phyloP scores from a whole-genome alignment of 1,284 basidiomycete genomes.

The Cryptococcus deneoformans region DNA sequence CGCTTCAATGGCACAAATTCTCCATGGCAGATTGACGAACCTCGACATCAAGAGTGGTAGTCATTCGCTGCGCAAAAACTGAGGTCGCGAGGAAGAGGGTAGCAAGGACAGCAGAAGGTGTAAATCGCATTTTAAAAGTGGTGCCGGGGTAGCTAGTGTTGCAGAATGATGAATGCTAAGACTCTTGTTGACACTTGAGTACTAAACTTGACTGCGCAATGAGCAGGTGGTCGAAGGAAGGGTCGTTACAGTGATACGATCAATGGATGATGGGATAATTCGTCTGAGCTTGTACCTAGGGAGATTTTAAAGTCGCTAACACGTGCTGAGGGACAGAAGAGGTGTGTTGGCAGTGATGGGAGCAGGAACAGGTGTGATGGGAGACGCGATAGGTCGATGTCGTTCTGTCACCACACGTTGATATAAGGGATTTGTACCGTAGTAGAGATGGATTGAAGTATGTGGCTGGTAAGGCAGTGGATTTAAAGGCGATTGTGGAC shows the following conservation, averaged over 20 bases:
- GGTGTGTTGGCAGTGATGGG: too few relatives aligned
- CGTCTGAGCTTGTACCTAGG: too few relatives aligned
- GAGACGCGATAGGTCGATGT: too few relatives aligned
- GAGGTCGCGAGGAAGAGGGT: slow-evolving; percentile 11
- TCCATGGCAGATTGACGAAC: neutral
- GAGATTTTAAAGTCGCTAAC: too few relatives aligned
- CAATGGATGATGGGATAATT: too few relatives aligned
- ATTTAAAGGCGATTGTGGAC: too few relatives aligned
- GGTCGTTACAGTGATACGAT: neutral
- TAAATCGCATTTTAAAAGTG: slow-evolving; percentile 5
- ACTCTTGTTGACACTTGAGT: neutral
- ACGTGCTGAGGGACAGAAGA: too few relatives aligned
- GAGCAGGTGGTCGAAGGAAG: neutral
- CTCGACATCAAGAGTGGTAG: neutral
- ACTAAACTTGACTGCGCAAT: neutral
- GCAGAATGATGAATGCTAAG: neutral
- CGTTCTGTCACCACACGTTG: too few relatives aligned
- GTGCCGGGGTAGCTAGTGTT: neutral
- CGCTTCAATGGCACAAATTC: neutral
- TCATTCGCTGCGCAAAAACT: neutral
- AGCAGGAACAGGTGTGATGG: too few relatives aligned
- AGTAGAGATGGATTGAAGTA: too few relatives aligned
- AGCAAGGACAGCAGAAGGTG: slow-evolving; percentile 5
- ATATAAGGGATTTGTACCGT: too few relatives aligned
- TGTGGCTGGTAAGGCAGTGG: too few relatives aligned